Evolutionary conservation across 139 green algal species (phyloP).

Genomic region (Picochlorum sp.): DNA sequence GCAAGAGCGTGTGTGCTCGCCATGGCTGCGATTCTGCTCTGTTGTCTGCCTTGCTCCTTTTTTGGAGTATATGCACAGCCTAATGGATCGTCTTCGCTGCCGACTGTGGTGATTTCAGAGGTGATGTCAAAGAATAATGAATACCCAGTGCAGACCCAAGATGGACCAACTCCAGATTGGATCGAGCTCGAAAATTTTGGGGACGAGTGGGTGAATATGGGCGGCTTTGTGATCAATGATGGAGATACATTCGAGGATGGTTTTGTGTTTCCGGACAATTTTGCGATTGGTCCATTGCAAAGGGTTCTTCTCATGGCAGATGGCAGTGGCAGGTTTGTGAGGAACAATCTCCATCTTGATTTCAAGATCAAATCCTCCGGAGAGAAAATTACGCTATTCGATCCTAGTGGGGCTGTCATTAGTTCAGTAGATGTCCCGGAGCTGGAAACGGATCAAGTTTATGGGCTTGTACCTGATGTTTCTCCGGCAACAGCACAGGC

Average conservation of each 20-base stretch:
- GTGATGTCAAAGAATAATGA: conserved; percentile 10
- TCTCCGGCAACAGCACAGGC: not conserved
- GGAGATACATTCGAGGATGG: not conserved
- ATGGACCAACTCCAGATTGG: conserved; percentile 18
- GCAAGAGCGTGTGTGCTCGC: too few relatives aligned
- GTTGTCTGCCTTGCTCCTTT: too few relatives aligned
- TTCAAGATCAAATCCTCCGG: conserved; percentile 21
- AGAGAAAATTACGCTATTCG: conserved; percentile 23
- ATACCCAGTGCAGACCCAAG: not conserved
- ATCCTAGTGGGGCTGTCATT: conserved; percentile 1
- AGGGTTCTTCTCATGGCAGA: not conserved
- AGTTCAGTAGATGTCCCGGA: conserved; percentile 19
- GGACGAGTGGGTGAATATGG: conserved; percentile 1
- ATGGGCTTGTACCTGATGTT: not conserved
- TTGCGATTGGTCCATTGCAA: conserved; percentile 6
- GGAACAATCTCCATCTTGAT: not conserved
- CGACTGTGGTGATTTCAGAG: conserved; percentile 2
- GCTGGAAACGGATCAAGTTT: conserved; percentile 4
- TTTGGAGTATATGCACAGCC: not conserved
- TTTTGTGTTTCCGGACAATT: conserved; percentile 15
- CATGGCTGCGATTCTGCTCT: too few relatives aligned
- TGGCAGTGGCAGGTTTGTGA: conserved; percentile 4
- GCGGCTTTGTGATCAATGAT: conserved; percentile 16
- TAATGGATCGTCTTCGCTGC: not conserved
- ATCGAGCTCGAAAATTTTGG: conserved; percentile 32